Base-by-base conservation (phyloP, 768 basidiomycete species). In the Russula brevipes region DNA sequence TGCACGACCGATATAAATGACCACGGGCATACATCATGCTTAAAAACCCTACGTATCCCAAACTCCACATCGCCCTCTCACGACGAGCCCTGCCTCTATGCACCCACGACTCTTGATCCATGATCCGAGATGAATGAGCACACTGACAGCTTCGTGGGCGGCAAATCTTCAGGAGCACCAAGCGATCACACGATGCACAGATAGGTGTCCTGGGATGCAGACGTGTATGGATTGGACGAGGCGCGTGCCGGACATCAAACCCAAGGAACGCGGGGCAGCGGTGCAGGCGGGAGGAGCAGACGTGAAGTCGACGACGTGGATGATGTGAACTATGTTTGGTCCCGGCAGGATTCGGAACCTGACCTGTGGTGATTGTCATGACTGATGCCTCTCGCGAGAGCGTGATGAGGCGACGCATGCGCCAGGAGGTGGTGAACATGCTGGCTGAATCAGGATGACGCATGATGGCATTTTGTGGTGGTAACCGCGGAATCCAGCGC, bases 51-150 rank as follows among this genome's bases (percentile, higher is more conserved):
- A 68, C 65, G 16, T 66, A 68, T 45, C 67, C 66, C 67, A 63
- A 57, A 41, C 66, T 67, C 66, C 64, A 67, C 66, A 67, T 67
- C 60, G 65, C 66, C 64, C 64, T 45, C 58, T 54, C 41, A 60
- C 66, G 12, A 46, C 63, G 10, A 59, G 53, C 11, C 60, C 55
- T 12, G 59, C 57, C 24, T 60, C 63, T 24, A 24, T 1, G 63
- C 63, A 5, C 63, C 54, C 0, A 65, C 42, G 11, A 61, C 59
- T 41, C 53, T 47, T 24, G 24, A 24, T 24, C 24, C 24, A 24
- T 16, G 66, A 61, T 1, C 65, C 65, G 4, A 68, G 54, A 2
- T 61, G 41, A 35, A 63, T 59, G 17, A 68, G 61, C 51, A 66
- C 61, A 7, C 57, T 36, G 5, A 63, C 58, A 4, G 67, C 65